Conservation (phyloP, 257 asterid species). For the Craterostigma plantagineum region DNA sequence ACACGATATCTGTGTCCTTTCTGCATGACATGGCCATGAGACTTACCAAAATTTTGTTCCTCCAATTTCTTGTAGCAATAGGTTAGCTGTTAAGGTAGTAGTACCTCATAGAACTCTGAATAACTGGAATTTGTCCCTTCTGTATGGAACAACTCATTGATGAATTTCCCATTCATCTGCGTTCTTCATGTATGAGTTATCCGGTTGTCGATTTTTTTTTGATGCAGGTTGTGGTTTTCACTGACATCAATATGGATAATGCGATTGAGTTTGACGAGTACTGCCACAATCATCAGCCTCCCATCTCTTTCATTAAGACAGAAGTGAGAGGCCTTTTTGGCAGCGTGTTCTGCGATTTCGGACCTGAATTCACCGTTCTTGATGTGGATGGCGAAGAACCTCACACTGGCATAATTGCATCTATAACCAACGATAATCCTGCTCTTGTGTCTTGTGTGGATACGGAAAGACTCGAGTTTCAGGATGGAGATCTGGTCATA, state of each 20-base stretch:
- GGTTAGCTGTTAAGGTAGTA: too few relatives aligned
- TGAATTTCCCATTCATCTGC: background rate
- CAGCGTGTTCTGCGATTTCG: slow-evolving; percentile 30
- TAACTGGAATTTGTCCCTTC: too few relatives aligned
- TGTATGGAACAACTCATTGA: background rate
- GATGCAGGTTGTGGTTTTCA: slow-evolving; percentile 7
- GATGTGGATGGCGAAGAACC: slow-evolving; percentile 44
- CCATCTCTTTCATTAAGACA: slow-evolving; percentile 31
- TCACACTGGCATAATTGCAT: slow-evolving; percentile 32
- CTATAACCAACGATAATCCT: slow-evolving; percentile 29
- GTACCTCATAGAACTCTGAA: too few relatives aligned
- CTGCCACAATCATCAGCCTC: slow-evolving; percentile 23
- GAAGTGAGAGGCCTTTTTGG: slow-evolving; percentile 40
- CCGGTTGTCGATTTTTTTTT: background rate
- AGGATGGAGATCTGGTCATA: slow-evolving; percentile 38
- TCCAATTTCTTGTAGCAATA: too few relatives aligned
- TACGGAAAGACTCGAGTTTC: slow-evolving; percentile 35
- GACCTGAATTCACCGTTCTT: slow-evolving; percentile 27
- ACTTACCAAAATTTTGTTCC: too few relatives aligned
- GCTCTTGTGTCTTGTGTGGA: slow-evolving; percentile 33
- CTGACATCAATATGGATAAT: background rate
- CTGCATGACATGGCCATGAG: too few relatives aligned
- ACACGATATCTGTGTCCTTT: too few relatives aligned
- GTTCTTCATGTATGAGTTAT: background rate
- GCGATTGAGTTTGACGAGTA: slow-evolving; percentile 4